A percentile compares a stretch with the other conserved stretches of the same genome.
These are phyloP conservation scores for Jacaranda copaia DNA, from an alignment of 257 asterid species.

Conservation along the genomic window DNA sequence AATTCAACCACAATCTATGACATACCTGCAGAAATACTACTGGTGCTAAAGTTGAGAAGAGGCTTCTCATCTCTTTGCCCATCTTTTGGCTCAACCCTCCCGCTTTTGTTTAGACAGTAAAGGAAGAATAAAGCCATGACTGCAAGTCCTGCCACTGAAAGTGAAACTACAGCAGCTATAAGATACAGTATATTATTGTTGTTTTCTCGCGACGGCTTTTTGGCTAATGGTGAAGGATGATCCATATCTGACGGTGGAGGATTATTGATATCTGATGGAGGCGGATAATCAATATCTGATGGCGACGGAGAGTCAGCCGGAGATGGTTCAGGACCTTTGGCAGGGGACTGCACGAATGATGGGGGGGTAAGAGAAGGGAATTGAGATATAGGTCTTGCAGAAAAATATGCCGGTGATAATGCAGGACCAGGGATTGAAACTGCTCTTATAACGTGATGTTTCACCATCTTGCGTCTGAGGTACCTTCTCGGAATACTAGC, in stretches of 20 bases:
- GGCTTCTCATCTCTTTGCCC: slow-evolving; percentile 75
- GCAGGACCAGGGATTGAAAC: slow-evolving; percentile 47
- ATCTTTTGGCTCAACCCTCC: slow-evolving; percentile 45
- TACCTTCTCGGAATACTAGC: slow-evolving; percentile 65
- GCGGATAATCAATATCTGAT: slow-evolving; percentile 24
- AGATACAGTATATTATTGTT: slow-evolving; percentile 35
- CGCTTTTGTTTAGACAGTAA: slow-evolving; percentile 47
- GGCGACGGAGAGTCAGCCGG: slow-evolving; percentile 29
- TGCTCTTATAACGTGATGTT: not conserved
- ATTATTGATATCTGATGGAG: slow-evolving; percentile 32
- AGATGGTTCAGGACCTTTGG: slow-evolving; percentile 36
- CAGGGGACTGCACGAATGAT: slow-evolving; percentile 34
- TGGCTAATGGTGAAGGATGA: slow-evolving; percentile 37
- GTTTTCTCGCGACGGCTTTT: slow-evolving; percentile 32
- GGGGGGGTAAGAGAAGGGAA: slow-evolving; percentile 44
- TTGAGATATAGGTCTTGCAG: slow-evolving; percentile 34
- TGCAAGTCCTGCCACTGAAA: slow-evolving; percentile 55
- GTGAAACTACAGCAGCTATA: slow-evolving; percentile 48
- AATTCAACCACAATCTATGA: not conserved
- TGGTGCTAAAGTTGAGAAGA: slow-evolving; percentile 56
- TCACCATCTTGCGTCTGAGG: slow-evolving; percentile 45
- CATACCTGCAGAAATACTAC: slow-evolving; percentile 66
- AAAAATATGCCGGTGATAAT: slow-evolving; percentile 32
- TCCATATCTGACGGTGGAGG: slow-evolving; percentile 31
- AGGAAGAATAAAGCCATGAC: slow-evolving; percentile 52